These are phyloP conservation scores for Monosporozyma servazzii DNA, from an alignment of 805 yeast species.

Conservation along the genomic window DNA sequence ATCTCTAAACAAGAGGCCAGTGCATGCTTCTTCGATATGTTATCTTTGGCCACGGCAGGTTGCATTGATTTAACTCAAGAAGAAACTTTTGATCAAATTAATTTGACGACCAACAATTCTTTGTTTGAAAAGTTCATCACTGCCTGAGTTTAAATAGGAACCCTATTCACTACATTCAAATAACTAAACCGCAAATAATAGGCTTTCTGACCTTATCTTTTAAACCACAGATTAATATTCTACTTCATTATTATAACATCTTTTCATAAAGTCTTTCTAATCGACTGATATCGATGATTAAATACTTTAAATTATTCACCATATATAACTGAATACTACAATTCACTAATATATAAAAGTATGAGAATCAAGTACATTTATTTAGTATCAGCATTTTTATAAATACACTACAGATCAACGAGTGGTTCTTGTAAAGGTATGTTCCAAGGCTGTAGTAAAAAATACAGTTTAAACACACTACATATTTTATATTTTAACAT, in stretches of 20 bases:
- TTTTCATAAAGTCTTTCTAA: not conserved
- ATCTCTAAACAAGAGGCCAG: slow-evolving; percentile 21
- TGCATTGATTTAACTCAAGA: slow-evolving; percentile 57
- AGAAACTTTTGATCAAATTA: slow-evolving; percentile 49
- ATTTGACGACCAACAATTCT: slow-evolving; percentile 39
- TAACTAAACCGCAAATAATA: not conserved
- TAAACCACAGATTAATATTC: not conserved
- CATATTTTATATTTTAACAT: too few species aligned
- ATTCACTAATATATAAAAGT: not conserved
- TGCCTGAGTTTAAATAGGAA: not conserved
- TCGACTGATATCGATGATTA: not conserved
- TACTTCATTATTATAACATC: not conserved
- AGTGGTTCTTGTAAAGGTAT: too few species aligned
- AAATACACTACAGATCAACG: not conserved
- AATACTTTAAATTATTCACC: not conserved
- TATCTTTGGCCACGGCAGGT: slow-evolving; percentile 72
- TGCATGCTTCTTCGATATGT: slow-evolving; percentile 61
- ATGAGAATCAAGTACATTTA: not conserved
- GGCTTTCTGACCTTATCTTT: not conserved
- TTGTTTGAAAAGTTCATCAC: slow-evolving; percentile 26
- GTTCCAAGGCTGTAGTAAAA: too few species aligned
- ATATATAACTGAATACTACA: not conserved
- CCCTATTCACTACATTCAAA: not conserved
- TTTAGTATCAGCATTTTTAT: not conserved
- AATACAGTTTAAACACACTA: too few species aligned